Percentiles rank a stretch among this genome's conserved stretches.
phyloP scores from a whole-genome alignment of 2,329 filamentous ascomycete genomes.

The Epichloe amarillans region DNA sequence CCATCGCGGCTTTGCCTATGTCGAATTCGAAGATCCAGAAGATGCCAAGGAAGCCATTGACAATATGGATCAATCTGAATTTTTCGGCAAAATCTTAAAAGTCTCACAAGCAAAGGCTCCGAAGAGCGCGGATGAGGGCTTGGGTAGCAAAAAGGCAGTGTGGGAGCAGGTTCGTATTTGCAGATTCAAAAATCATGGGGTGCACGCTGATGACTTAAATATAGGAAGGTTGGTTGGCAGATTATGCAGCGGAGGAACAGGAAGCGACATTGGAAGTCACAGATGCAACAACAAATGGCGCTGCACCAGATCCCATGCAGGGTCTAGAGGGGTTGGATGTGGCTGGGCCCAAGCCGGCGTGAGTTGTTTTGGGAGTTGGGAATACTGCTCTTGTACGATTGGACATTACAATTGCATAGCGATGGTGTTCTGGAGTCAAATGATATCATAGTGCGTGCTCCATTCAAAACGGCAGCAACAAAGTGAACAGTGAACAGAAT shows the following conservation, averaged over 20 bases:
- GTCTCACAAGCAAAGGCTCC: slow-evolving; percentile 86
- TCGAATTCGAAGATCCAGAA: slow-evolving; percentile 76
- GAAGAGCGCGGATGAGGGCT: slow-evolving; percentile 73
- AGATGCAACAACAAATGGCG: slow-evolving; percentile 26
- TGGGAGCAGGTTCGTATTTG: slow-evolving; percentile 79
- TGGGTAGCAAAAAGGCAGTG: slow-evolving; percentile 85
- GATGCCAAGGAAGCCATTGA: slow-evolving; percentile 94
- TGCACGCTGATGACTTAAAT: neutral
- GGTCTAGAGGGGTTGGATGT: slow-evolving; percentile 87
- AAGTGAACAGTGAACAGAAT: slow-evolving; percentile 8
- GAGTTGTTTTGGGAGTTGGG: slow-evolving; percentile 14
- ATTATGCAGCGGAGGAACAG: slow-evolving; percentile 67
- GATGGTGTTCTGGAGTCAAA: slow-evolving; percentile 27
- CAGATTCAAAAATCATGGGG: neutral
- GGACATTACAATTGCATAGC: slow-evolving; percentile 29
- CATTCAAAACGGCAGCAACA: slow-evolving; percentile 10
- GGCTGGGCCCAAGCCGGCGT: slow-evolving; percentile 75
- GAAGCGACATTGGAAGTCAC: slow-evolving; percentile 33
- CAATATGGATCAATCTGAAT: slow-evolving; percentile 96
- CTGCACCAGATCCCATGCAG: slow-evolving; percentile 80
- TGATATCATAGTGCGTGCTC: slow-evolving; percentile 8
- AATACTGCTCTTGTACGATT: slow-evolving; percentile 7
- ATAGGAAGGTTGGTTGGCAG: slow-evolving; percentile 86
- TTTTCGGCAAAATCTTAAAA: slow-evolving; percentile 85
- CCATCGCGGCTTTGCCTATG: slow-evolving; percentile 90